Evolutionary conservation across 208 protist genomes (phyloP).

Genomic region (Leishmania mexicana): DNA sequence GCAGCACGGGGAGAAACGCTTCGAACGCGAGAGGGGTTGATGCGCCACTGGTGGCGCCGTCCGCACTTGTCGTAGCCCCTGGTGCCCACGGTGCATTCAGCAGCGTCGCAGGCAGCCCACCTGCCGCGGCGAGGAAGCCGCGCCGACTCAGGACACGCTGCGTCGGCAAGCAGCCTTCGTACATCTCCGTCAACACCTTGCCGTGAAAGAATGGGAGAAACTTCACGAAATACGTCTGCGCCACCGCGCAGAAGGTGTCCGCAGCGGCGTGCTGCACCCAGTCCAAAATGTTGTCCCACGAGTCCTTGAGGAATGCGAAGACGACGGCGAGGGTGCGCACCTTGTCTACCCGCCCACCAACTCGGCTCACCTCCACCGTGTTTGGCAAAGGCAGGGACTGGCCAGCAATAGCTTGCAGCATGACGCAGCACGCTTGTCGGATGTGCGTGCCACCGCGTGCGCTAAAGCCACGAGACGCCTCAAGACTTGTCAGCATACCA

Average conservation of each 20-base stretch:
- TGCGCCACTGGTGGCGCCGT: neutral
- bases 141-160: conserved; percentile 70
- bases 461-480: conserved; percentile 93
- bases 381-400: conserved; percentile 69
- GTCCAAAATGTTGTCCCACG: conserved; percentile 87
- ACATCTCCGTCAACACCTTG: conserved; percentile 73
- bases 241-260: conserved; percentile 65
- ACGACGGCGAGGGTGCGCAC: conserved; percentile 66
- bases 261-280: conserved; percentile 78
- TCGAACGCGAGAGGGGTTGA: conserved; percentile 13
- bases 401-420: conserved; percentile 82
- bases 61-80: conserved; percentile 3
- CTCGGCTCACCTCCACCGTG: conserved; percentile 49
- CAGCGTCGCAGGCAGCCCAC: conserved; percentile 62
- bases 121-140: conserved; percentile 86
- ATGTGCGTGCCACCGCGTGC: conserved; percentile 94
- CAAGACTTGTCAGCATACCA: conserved; percentile 42
- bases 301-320: conserved; percentile 89
- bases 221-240: conserved; percentile 61
- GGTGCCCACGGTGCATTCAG: conserved; percentile 35
- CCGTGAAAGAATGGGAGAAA: conserved; percentile 73
- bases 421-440: conserved; percentile 87
- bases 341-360: conserved; percentile 54
- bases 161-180: conserved; percentile 36
- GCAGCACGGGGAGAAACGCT: conserved; percentile 20